Evolutionary conservation across 257 asterid genomes (phyloP), one percentile per base, ranked within the genome.

Genomic region (Solanum boliviense): DNA sequence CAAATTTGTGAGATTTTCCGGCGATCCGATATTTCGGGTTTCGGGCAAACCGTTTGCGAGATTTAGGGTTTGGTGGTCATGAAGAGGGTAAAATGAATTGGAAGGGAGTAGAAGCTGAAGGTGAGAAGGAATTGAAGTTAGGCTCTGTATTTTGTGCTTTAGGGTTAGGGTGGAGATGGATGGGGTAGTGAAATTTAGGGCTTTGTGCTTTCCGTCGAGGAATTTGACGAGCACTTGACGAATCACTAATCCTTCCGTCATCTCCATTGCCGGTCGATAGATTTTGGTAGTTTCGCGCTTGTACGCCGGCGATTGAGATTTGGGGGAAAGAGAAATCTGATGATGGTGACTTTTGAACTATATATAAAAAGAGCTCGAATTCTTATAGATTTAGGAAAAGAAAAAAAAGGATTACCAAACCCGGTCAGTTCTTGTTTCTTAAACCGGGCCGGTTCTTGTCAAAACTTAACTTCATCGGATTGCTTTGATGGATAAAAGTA

Each of bases 121-220:
- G 65, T 89, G 90, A 81, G 93, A 60, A 27, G 98, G 98, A 87
- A 93, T 90, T 70, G 92, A 92, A 38, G 98, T 94, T 34, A 94
- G 91, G 92, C 91, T 36, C 89, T 95, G 91, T 89, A 95, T 92
- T n/a, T 88, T 90, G 86, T 84, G 89, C 82, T 94, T 94, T 72
- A 95, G 95, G 90, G 88, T 86, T 88, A 91, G 73, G 88, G 90
- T 76, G 9, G 92, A 73, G 58, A 94, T 86, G 13, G 92, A 90
- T 11, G 95, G 92, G 62, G 90, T 84, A 13, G 87, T 32, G 89
- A 95, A 93, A 92, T 94, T 94, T 89, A 96, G 70, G 89, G 91
- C 52, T 87, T 81, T 91, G 91, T 96, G 99, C 87, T 91, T 95
- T 2, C 98, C 98, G 56, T 95, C 94, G 67, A 96, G 93, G 88